Percentiles rank a stretch among this genome's conserved stretches.
phyloP scores from a whole-genome alignment of 2,329 filamentous ascomycete genomes.

The Botrytis pseudocinerea region DNA sequence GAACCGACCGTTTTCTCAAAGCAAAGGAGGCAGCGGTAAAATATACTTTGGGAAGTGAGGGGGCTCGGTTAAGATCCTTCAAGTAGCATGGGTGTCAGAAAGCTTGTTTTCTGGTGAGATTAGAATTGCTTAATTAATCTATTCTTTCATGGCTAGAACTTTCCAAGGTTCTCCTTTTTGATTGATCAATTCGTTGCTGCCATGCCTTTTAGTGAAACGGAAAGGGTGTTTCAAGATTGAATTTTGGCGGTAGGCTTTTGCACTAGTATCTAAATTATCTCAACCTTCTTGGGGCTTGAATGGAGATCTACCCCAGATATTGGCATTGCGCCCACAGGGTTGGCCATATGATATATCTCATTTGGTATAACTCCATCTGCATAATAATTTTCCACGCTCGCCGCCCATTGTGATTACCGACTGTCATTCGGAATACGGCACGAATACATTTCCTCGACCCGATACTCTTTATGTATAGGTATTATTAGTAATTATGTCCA shows the following conservation, averaged over 20 bases:
- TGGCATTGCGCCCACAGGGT: neutral
- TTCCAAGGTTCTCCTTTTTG: neutral
- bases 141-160: neutral
- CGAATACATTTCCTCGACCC: neutral
- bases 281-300: neutral
- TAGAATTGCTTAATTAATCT: neutral
- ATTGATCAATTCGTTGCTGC: slow-evolving; percentile 1
- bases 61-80: neutral
- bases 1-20: neutral
- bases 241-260: neutral
- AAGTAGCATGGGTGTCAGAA: slow-evolving; percentile 4
- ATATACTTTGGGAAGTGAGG: neutral
- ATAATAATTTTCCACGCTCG: neutral
- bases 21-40: neutral
- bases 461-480: neutral
- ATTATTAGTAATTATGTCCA: neutral
- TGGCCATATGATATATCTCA: neutral
- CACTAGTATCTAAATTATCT: neutral
- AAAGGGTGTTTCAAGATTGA: neutral
- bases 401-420: neutral
- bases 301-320: slow-evolving; percentile 8
- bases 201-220: neutral
- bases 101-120: neutral
- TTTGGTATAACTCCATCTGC: neutral
- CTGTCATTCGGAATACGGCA: neutral